Percentiles rank a stretch among this genome's conserved stretches.
Conservation (phyloP, 345 rosid species). For the Citropsis articulata region DNA sequence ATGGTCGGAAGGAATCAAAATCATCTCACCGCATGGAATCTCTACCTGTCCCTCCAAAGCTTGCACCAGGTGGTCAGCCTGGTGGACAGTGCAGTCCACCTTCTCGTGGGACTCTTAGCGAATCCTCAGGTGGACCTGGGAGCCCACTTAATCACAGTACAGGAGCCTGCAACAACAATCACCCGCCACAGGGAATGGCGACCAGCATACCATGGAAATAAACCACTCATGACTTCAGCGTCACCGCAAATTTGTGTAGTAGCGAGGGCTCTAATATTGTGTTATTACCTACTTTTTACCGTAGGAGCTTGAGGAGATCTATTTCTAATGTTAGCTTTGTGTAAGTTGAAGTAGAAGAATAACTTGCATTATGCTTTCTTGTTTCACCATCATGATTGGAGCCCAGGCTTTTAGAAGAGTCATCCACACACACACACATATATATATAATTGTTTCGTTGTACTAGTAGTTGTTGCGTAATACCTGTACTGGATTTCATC, state of each 20-base stretch:
- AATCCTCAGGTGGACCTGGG: constrained; percentile 55
- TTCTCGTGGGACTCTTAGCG: constrained; percentile 55
- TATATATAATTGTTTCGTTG: not conserved
- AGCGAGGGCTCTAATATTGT: constrained; percentile 18
- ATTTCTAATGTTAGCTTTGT: constrained; percentile 16
- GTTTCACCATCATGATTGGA: not conserved
- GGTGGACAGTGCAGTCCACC: constrained; percentile 46
- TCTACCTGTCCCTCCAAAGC: constrained; percentile 14
- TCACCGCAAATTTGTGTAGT: constrained; percentile 22
- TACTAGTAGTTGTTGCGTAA: not conserved
- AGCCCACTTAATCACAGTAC: constrained; percentile 61
- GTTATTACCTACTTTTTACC: constrained; percentile 3
- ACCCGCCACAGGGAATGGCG: constrained; percentile 36
- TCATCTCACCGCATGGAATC: constrained; percentile 35
- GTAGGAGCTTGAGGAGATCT: constrained; percentile 13
- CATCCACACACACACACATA: too few relatives aligned
- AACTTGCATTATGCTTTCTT: constrained; percentile 10
- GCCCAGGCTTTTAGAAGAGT: not conserved
- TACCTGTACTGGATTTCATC: not conserved
- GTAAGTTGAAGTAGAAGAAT: constrained; percentile 14
- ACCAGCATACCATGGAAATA: constrained; percentile 57
- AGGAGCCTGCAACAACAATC: constrained; percentile 45
- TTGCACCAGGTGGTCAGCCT: constrained; percentile 16
- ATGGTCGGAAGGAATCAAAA: constrained; percentile 45
- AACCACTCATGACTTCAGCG: not conserved